Evolutionary conservation across 352 stramenopile genomes (phyloP), one percentile per base, ranked within the genome.

Genomic region (Globisporangium paroecandrum): DNA sequence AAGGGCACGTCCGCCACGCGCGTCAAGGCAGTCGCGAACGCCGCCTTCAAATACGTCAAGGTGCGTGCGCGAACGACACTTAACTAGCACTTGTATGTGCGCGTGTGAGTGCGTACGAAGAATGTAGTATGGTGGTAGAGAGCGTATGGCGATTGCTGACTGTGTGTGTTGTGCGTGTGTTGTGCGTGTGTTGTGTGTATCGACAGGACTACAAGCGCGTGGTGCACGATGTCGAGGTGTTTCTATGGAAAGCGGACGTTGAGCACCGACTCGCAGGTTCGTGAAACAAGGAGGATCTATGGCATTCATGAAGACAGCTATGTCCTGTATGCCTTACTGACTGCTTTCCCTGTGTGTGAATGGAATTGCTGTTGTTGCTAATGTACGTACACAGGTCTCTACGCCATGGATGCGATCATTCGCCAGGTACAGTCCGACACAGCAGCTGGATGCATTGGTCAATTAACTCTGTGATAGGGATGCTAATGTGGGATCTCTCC

Each of bases 401-500:
- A 94, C 62, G 82, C 84, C 13, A 89, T 95, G 65, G 87, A 95
- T 62, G 85, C 87, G 53, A 91, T 95, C 58, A 91, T 95, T 60
- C 74, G 84, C 66, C 85, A 91, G 76, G 85, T 91, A 55, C 32
- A 18, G 4, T 18, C 25, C 18, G 41, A n/a, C 41, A n/a, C 18
- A 49, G 7, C 12, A 13, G 7, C 24, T 24, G 12, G 8, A 8
- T 38, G 20, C 9, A 18, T 58, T 27, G 59, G 22, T 18, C 9
- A 7, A 2, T 56, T 58, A 12, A 24, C 34, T 1, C 5, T n/a
- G 25, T 58, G 7, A 18, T 27, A 6, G 1, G 20, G 15, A 10
- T 15, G 25, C 22, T 41, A n/a, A 41, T 43, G 18, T 43, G n/a
- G 22, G 55, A n/a, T 57, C n/a, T 70, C 57, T 49, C 32, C 32